Evolutionary conservation across 2,329 filamentous ascomycete species (phyloP).

Genomic region (Chrysoporthe austroafricana): DNA sequence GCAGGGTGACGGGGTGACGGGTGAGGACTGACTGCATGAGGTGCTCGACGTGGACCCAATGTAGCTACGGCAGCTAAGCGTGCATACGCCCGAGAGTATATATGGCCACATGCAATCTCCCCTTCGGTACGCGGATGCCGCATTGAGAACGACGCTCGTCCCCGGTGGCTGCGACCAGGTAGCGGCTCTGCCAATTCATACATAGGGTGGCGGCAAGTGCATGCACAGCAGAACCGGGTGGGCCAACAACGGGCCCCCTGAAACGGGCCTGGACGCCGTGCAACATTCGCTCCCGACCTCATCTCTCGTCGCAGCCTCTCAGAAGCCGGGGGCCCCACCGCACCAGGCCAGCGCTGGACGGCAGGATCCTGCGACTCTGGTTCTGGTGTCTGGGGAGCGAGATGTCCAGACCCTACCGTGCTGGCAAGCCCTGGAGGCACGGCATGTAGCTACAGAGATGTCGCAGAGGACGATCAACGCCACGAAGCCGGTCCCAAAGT

Average conservation of each 20-base stretch:
- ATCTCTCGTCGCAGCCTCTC: slow-evolving; percentile 5
- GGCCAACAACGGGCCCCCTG: neutral
- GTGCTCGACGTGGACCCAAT: slow-evolving; percentile 11
- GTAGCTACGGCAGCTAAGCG: neutral
- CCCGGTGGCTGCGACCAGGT: neutral
- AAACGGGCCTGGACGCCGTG: slow-evolving; percentile 3
- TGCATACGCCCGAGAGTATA: neutral
- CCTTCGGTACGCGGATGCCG: neutral
- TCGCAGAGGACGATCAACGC: slow-evolving; percentile 21
- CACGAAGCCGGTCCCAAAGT: slow-evolving; percentile 25
- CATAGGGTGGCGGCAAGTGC: neutral
- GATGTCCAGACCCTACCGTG: neutral
- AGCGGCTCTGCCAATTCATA: neutral
- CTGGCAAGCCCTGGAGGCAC: neutral
- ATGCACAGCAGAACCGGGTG: slow-evolving; percentile 2
- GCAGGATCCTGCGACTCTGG: neutral
- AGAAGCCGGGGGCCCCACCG: neutral
- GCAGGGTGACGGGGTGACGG: slow-evolving; percentile 1
- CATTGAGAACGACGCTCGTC: neutral
- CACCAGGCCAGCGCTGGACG: neutral
- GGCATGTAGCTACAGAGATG: slow-evolving; percentile 2
- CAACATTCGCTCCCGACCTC: slow-evolving; percentile 5
- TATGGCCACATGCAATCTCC: slow-evolving; percentile 6
- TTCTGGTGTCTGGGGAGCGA: no score
- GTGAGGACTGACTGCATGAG: slow-evolving; percentile 14